phyloP scores from a whole-genome alignment of 345 rosid genomes.

The Murraya paniculata region DNA sequence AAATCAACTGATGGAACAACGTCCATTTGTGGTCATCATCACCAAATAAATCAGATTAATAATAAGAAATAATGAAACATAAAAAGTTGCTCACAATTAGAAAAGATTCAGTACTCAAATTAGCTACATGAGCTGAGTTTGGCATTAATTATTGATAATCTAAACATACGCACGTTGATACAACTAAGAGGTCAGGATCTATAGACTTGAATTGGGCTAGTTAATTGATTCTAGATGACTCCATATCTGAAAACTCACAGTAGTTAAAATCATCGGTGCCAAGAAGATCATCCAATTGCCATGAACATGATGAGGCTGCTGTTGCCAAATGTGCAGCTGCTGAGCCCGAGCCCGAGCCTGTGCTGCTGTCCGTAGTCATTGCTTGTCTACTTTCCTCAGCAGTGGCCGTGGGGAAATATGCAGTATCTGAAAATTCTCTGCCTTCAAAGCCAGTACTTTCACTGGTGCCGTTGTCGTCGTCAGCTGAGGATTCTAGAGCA shows the following conservation, averaged over 20 bases:
- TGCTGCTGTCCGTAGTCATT: neutral
- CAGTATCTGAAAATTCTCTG: no score
- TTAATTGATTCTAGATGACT: neutral
- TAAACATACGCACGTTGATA: no score
- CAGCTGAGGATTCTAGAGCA: constrained; percentile 13
- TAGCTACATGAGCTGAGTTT: neutral
- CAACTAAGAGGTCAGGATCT: neutral
- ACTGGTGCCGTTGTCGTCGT: neutral
- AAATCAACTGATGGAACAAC: neutral
- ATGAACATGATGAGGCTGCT: constrained; percentile 10
- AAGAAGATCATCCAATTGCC: constrained; percentile 19
- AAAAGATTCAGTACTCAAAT: neutral
- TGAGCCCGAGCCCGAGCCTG: neutral
- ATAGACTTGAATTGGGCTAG: neutral
- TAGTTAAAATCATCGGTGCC: neutral
- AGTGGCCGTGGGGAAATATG: neutral
- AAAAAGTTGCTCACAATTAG: neutral
- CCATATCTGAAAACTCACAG: constrained; percentile 7
- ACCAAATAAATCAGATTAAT: neutral
- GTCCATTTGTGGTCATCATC: neutral
- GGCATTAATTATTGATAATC: neutral
- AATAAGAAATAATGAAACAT: neutral
- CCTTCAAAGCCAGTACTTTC: neutral
- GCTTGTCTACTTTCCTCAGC: neutral
- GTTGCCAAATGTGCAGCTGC: neutral